Base-by-base conservation (phyloP, 495 filamentous ascomycete genomes). In the Aspergillus diversus region DNA sequence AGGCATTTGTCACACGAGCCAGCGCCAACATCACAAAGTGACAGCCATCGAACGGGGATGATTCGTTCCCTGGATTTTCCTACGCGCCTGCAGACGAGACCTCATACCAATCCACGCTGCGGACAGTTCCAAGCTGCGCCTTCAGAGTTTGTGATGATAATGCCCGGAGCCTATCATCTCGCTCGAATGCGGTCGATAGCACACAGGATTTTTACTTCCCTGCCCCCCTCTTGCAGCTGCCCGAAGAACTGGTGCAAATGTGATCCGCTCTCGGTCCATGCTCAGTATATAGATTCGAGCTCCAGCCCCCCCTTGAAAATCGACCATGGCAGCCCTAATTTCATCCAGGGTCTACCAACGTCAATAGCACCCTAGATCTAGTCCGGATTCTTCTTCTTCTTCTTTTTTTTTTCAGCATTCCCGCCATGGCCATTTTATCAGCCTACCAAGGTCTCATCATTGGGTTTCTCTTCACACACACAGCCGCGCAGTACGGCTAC, bases 21-120 rank as follows among this genome's bases (percentile, higher is more conserved):
- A 55, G 59, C 66, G 60, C 66, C 51, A 54, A 55, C 51, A 65
- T 68, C 66, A 65, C 66, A 61, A 48, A 53, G 58, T 59, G 52
- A 64, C 62, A 58, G 35, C 33, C 35, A 56, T 54, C 31, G 15
- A 11, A 21, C 13, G 5, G 21, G 34, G 31, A 15, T 68, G 66
- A 68, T 68, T 68, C 55, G 66, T 50, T 57, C 27, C 15, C 52
- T 49, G 11, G 55, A 47, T 16, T 58, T 50, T 47, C 53, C 60
- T 27, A 54, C 49, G 60, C 60, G 46, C 46, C 33, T 21, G 46
- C 60, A 56, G 57, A 42, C 53, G 34, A 63, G 34, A 16, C 17
- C 33, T 57, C 31, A 15, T 32, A 12, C 61, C 57, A 61, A 56
- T 58, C 59, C 49, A 42, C n/a, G 27, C 15, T 35, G 54, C 17